phyloP scores from a whole-genome alignment of 2,329 filamentous ascomycete genomes.

The Aureobasidium sp. region DNA sequence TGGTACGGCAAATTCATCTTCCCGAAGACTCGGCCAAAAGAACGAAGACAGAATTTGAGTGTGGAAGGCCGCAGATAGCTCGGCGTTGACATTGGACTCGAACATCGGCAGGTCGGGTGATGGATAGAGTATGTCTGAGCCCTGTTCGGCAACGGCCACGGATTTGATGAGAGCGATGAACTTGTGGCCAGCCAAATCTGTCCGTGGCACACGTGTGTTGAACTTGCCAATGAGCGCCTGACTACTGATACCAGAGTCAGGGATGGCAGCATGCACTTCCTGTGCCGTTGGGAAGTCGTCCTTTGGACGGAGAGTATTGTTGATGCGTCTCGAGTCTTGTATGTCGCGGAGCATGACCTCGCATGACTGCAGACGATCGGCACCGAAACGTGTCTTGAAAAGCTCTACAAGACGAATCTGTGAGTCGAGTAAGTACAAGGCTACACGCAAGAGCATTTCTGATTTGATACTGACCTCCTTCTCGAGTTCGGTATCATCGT shows the following conservation, averaged over 20 bases:
- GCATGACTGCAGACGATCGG: conserved; percentile 78
- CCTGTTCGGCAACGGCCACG: not conserved
- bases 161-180: conserved; percentile 14
- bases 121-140: conserved; percentile 3
- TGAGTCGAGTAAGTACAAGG: not conserved
- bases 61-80: conserved; percentile 46
- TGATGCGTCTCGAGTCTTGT: conserved; percentile 66
- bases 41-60: conserved; percentile 84
- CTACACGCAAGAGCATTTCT: not conserved
- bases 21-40: conserved; percentile 82
- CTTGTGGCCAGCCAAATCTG: not conserved
- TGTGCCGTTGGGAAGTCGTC: conserved; percentile 25
- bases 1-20: conserved; percentile 62
- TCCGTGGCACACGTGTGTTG: not conserved
- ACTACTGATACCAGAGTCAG: conserved; percentile 30
- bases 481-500: conserved; percentile 58
- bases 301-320: conserved; percentile 31
- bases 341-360: conserved; percentile 98
- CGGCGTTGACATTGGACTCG: not conserved
- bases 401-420: conserved; percentile 70
- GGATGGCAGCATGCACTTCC: conserved; percentile 29
- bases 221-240: conserved; percentile 22
- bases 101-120: conserved; percentile 70
- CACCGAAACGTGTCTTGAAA: conserved; percentile 82
- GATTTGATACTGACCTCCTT: conserved; percentile 49